phyloP scores from a whole-genome alignment of 2,329 filamentous ascomycete genomes.

The Chaetomiaceae sp. region DNA sequence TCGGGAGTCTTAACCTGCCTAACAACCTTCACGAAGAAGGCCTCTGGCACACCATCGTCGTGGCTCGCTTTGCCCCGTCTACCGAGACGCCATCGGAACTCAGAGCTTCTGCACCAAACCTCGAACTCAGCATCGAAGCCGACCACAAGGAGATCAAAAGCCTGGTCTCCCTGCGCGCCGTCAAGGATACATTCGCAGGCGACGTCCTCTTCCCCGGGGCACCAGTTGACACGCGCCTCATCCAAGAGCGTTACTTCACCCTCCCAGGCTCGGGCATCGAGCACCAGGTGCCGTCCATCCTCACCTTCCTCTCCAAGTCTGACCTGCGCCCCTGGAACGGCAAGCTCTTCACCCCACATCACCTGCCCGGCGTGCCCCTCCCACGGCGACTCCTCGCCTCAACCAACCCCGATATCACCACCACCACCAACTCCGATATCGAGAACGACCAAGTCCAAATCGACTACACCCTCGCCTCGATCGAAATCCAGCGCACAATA shows the following conservation, averaged over 20 bases:
- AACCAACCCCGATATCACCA: not conserved
- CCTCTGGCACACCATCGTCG: constrained; percentile 33
- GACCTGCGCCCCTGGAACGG: constrained; percentile 44
- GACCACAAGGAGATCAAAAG: constrained; percentile 32
- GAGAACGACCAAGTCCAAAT: constrained; percentile 14
- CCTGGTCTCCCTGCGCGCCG: constrained; percentile 33
- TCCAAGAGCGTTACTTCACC: constrained; percentile 33
- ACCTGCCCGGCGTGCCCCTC: constrained; percentile 24
- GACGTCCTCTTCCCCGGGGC: constrained; percentile 45
- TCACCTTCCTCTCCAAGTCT: constrained; percentile 41
- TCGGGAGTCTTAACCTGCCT: constrained; percentile 40
- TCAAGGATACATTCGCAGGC: constrained; percentile 34
- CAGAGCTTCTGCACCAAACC: constrained; percentile 23
- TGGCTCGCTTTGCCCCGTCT: constrained; percentile 44
- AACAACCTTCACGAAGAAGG: constrained; percentile 27
- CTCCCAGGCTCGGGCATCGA: constrained; percentile 28
- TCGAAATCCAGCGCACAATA: constrained; percentile 47
- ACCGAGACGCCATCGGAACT: constrained; percentile 21
- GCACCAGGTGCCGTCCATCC: constrained; percentile 32
- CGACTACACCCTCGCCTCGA: constrained; percentile 44
- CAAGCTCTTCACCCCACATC: constrained; percentile 44
- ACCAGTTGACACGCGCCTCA: constrained; percentile 46
- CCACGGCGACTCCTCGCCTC: constrained; percentile 16
- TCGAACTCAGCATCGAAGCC: constrained; percentile 37
- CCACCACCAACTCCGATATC: not conserved